Base-by-base conservation (phyloP, 2,329 filamentous ascomycete species). In the Penicillium sp. region DNA sequence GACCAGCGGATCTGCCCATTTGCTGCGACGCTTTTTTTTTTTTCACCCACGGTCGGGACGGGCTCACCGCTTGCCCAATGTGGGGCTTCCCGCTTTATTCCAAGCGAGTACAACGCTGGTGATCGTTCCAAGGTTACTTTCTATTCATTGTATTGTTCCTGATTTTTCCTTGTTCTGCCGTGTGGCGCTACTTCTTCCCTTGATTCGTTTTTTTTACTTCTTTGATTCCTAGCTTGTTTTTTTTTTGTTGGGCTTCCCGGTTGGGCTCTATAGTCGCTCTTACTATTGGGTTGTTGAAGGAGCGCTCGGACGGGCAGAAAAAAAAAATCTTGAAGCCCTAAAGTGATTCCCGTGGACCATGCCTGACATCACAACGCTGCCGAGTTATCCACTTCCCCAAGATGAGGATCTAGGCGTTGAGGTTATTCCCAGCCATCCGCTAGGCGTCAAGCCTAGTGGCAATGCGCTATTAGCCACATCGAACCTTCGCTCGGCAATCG, bases 371-470 rank as follows among this genome's bases (percentile, higher is more conserved):
- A 68, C 69, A 53, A 65, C 67, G 31, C 58, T 72, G 48, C 63
- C 62, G 48, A 60, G 55, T 53, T 60, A 64, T 62, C 60, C 64
- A 52, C 37, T 53, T 27, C 44, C 49, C 48, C 56, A 48, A 27
- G 62, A 63, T 51, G 58, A 51, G 26, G 64, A 68, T 39, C 49
- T 39, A 10, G 51, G 37, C 51, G 70, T 65, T 68, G 73, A 79
- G 65, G 84, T 85, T 45, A 87, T 96, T 52, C 89, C 89, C 50
- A 80, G 82, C 39, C 93, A 98, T 79, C 91, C 91, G 37, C 79
- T 96, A 47, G 89, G 89, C 31, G 82, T 98, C 62, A 95, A 92
- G 70, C 93, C 95, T 1, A 83, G 89, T 59, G 95, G 93, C 37
- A 98, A 99, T 78, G 87, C 88, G 48, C 83, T 93, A 44, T 85